Evolutionary conservation across 169 alveolate genomes (phyloP).

Genomic region (Cryptosporidium muris): DNA sequence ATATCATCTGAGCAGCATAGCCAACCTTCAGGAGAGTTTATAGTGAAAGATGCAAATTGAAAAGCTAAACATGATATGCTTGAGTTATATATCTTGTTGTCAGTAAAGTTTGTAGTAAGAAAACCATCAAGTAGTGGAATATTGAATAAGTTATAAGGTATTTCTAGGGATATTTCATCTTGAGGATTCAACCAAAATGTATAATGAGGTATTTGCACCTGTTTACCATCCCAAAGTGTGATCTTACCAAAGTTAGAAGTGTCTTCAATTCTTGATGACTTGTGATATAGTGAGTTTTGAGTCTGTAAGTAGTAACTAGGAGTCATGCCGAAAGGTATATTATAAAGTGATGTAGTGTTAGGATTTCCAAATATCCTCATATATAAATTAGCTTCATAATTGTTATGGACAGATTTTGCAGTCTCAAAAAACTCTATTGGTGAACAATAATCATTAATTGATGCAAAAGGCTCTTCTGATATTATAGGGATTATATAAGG

Average conservation of each 20-base stretch:
- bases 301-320: constrained; percentile 16
- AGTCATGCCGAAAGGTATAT: constrained; percentile 31
- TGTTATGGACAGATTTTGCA: too few species aligned
- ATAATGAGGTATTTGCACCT: constrained; percentile 28
- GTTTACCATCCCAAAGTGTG: constrained; percentile 44
- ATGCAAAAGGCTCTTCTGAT: not conserved
- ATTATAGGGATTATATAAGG: constrained; percentile 35
- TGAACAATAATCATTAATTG: not conserved
- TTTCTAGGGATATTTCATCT: constrained; percentile 49
- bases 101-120: not conserved
- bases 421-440: too few species aligned
- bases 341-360: not conserved
- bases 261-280: not conserved
- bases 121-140: constrained; percentile 35
- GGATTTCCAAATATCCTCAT: not conserved
- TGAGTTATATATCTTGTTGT: not conserved
- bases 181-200: constrained; percentile 40
- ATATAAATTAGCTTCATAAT: too few species aligned
- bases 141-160: constrained; percentile 24
- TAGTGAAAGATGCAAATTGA: constrained; percentile 13
- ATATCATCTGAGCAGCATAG: constrained; percentile 52
- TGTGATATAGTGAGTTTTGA: not conserved
- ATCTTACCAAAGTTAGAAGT: constrained; percentile 9
- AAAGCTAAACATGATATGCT: not conserved
- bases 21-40: constrained; percentile 43